Conservation (phyloP, 805 yeast species). For the Suhomyces canberraensis region DNA sequence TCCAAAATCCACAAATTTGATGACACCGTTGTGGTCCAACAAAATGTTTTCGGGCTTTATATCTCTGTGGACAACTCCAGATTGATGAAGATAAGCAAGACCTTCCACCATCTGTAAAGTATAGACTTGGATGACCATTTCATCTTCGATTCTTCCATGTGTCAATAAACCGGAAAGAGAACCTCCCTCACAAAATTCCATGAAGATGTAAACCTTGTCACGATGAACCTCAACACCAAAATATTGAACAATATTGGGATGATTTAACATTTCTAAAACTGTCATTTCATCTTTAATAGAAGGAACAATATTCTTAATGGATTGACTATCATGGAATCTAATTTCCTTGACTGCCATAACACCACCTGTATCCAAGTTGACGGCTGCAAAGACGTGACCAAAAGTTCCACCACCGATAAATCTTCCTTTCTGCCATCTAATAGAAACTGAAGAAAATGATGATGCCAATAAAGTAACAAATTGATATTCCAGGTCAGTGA, state of each 20-base stretch:
- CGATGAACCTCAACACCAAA: conserved; percentile 97
- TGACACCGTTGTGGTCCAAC: conserved; percentile 86
- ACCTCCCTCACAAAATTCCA: conserved; percentile 98
- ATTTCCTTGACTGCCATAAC: conserved; percentile 97
- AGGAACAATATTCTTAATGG: conserved; percentile 80
- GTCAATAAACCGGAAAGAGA: conserved; percentile 81
- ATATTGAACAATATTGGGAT: conserved; percentile 94
- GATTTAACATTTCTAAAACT: conserved; percentile 88
- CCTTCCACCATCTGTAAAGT: conserved; percentile 94
- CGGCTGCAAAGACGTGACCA: conserved; percentile 90
- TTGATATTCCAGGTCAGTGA: conserved; percentile 81
- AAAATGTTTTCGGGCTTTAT: conserved; percentile 93
- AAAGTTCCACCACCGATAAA: conserved; percentile 94
- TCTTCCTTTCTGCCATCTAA: conserved; percentile 96
- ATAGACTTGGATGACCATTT: conserved; percentile 84
- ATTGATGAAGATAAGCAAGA: conserved; percentile 86
- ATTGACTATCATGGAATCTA: conserved; percentile 81
- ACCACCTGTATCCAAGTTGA: conserved; percentile 91
- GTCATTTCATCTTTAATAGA: conserved; percentile 95
- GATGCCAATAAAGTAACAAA: conserved; percentile 83
- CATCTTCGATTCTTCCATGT: conserved; percentile 95
- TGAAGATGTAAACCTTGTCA: conserved; percentile 89
- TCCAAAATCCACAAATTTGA: conserved; percentile 95
- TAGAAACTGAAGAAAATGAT: conserved; percentile 82
- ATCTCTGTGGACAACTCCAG: conserved; percentile 95